Evolutionary conservation across 2,329 filamentous ascomycete genomes (phyloP), one percentile per base, ranked within the genome.

Genomic region (Westerdykella aurantiaca): DNA sequence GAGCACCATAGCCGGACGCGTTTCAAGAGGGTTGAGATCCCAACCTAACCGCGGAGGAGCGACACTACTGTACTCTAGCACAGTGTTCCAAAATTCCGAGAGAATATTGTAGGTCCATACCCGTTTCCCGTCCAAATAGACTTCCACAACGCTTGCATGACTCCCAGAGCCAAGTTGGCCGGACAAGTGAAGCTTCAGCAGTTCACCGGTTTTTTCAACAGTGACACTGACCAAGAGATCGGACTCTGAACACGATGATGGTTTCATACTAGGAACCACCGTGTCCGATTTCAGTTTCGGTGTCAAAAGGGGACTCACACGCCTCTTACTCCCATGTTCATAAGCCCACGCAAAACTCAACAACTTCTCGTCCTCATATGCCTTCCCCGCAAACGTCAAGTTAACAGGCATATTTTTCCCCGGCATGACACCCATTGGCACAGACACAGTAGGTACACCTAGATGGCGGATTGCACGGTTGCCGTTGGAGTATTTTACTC

Each of bases 401-500:
- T 75, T 75, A 0, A 79, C 67, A 0, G 77, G 77, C 71, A 80
- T 77, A 1, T 55, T 48, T 38, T 66, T 73, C 7, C 70, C 63
- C 1, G 48, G 52, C 63, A 78, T 68, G 1, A 68, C 44, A 0
- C 77, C 77, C 77, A 80, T 80, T 0, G 75, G 71, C 0, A 79
- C 73, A 0, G 69, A 74, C 2, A 80, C 68, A 0, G 73, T 76
- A 0, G 78, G 78, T 0, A 80, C 69, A 0, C 78, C 77, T 2
- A 79, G 62, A 42, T 80, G 77, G 10, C 76, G 64, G 1, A 81
- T 61, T 0, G 72, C 73, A 1, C 75, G 63, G 41, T 78, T 78
- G 1, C 77, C 76, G 43, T 79, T 77, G 0, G 69, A 72, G 45
- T 79, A 80, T 34, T 70, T 71, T 4, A 79, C 70, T 0, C 78